Conservation (phyloP, 352 stramenopile genomes). For the Thalassiosira livingstoniorum region DNA sequence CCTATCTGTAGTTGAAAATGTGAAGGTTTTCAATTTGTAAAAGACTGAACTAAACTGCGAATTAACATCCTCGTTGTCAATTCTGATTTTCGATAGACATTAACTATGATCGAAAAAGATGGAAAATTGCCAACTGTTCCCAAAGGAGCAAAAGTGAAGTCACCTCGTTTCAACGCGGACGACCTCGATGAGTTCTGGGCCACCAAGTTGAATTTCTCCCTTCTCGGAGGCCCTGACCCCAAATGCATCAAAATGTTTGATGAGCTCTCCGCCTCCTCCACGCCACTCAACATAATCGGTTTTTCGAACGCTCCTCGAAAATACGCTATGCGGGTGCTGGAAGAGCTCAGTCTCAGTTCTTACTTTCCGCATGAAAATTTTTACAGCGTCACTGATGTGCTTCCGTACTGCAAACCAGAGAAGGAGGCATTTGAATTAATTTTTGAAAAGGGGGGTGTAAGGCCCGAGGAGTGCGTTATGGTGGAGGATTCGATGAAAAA, state of each 20-base stretch:
- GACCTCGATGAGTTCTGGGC: constrained; percentile 77
- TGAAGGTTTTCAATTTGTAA: no score
- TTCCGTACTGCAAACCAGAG: constrained; percentile 82
- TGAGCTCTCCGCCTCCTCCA: constrained; percentile 19
- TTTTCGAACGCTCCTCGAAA: constrained; percentile 78
- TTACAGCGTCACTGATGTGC: constrained; percentile 79
- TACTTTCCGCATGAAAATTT: constrained; percentile 71
- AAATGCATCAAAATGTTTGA: constrained; percentile 61
- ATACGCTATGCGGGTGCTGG: constrained; percentile 70
- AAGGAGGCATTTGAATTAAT: constrained; percentile 73
- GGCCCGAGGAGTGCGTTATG: constrained; percentile 72
- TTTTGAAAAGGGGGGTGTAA: constrained; percentile 56
- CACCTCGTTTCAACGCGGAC: constrained; percentile 56
- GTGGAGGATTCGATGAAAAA: constrained; percentile 86
- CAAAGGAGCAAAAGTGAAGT: constrained; percentile 26
- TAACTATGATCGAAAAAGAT: constrained; percentile 71
- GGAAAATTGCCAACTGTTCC: constrained; percentile 69
- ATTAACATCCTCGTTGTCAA: background rate
- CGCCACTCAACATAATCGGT: constrained; percentile 57
- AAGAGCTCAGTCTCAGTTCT: constrained; percentile 61
- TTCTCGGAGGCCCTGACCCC: constrained; percentile 60
- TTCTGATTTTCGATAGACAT: constrained; percentile 26
- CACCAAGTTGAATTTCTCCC: constrained; percentile 68
- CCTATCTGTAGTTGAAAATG: no score
- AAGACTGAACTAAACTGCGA: no score